Base-by-base conservation (phyloP, 2,329 filamentous ascomycete genomes). In the Pseudogymnoascus verrucosus region DNA sequence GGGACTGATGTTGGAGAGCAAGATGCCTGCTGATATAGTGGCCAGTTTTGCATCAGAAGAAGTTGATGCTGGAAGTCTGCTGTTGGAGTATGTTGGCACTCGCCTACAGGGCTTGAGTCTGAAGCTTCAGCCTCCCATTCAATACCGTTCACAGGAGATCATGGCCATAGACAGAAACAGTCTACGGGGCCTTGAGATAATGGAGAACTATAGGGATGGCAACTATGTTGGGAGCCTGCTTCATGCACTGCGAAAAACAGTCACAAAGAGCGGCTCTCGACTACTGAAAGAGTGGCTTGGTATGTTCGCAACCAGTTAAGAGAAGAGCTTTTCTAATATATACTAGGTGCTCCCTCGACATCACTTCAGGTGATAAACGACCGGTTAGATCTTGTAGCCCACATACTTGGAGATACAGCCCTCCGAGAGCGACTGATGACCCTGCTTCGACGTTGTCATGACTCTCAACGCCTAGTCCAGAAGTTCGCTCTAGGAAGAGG, bases 121-220 rank as follows among this genome's bases (percentile, higher is more conserved):
- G 78, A 91, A 90, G 74, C 81, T 99, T 42, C 92, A 96, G 73
- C 87, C 91, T 51, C 95, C 95, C 1, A 78, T 88, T 37, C 88
- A 90, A 65, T 84, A 91, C 68, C 85, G 89, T 68, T 82, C 84
- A 61, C 80, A 90, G 71, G 85, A 96, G 66, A 86, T 89, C 67
- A 95, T 99, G 90, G 83, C 79, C 61, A 96, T 99, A 68, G 95
- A 99, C 77, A 93, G 89, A 72, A 96, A 93, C 71, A 97, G 89
- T 68, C 82, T 99, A 76, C 84, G 90, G 65, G 91, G 93, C 1
- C 81, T 99, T 4, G 95, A 99, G 75, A 90, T 99, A 68, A 87
- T 91, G 68, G 86, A 87, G 72, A 98, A 95, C 0, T 86, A 96
- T 61, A 84, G 89, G 60, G 93, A 98, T 69, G 87, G 89, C 2